Base-by-base conservation (phyloP, 495 filamentous ascomycete genomes). In the Lineolata rhizophorae region DNA sequence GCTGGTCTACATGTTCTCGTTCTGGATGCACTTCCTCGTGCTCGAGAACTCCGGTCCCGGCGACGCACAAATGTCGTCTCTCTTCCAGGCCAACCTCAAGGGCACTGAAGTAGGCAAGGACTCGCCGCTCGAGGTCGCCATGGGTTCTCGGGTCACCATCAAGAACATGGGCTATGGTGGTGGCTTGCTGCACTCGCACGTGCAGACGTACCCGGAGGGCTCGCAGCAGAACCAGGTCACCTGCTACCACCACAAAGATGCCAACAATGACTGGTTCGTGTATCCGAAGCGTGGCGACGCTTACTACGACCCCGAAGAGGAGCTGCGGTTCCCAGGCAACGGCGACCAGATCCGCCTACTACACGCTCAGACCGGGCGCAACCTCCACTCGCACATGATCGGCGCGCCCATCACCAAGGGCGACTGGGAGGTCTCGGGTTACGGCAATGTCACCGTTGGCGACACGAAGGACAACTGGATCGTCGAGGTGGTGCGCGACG, bases 121-220 rank as follows among this genome's bases (percentile, higher is more conserved):
- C 48, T 93, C 82, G 39, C 87, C 87, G 20, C 64, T 97, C 20
- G 87, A 97, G 49, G 59, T 97, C 36, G 83, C 80, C 9, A 57
- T 72, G 38, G 87, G 87, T 13, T 97, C 87, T 18, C 69, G 78
- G 27, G 82, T 76, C 6, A 97, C 87, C 1, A 58, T 97, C 21
- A 97, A 97, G 60, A 97, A 97, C 49, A 95, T 95, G 87, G 87
- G 87, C 3, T 97, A 97, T 43, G 87, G 87, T 31, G 87, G 87
- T 48, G 87, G 87, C 40, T 69, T 97, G n/a, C 68, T 97, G 31
- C 87, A 97, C 56, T 92, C 81, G 21, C 90, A 95, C 58, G 70
- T 95, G 40, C 87, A 97, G 53, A 80, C 85, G 10, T 97, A 77
- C 44, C 87, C 87, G 0, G 90, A 97, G 53, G 87, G 87, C 19